Conservation (phyloP, 306 rosid genomes). For the Rosa lucieae region DNA sequence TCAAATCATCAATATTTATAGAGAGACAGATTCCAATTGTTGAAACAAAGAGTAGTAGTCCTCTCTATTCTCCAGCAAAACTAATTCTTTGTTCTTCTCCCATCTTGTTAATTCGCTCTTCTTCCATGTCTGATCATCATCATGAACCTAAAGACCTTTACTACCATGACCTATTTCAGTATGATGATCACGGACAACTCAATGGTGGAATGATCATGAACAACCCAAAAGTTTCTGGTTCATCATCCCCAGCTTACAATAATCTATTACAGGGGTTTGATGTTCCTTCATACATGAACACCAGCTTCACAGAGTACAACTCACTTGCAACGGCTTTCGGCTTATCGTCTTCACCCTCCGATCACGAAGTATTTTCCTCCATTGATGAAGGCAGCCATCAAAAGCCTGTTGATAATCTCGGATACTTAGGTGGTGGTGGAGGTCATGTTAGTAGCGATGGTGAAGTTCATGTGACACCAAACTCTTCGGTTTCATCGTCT, state of each 20-base stretch:
- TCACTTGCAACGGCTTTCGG: constrained; percentile 59
- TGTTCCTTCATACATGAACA: constrained; percentile 41
- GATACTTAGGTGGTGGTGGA: constrained; percentile 19
- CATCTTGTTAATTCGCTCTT: constrained; percentile 26
- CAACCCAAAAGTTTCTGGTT: constrained; percentile 22
- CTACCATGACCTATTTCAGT: constrained; percentile 48
- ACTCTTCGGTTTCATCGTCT: constrained; percentile 66
- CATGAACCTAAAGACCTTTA: constrained; percentile 41
- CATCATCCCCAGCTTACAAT: constrained; percentile 25
- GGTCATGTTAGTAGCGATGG: constrained; percentile 13
- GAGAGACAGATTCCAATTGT: constrained; percentile 21
- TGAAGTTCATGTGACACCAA: constrained; percentile 48
- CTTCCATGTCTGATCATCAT: constrained; percentile 57
- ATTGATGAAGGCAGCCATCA: constrained; percentile 35
- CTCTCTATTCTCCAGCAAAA: background rate
- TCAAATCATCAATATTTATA: constrained; percentile 26
- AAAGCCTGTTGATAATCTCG: constrained; percentile 25
- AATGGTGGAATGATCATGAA: constrained; percentile 6
- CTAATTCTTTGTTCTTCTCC: background rate
- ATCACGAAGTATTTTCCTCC: constrained; percentile 47
- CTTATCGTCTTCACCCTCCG: constrained; percentile 60
- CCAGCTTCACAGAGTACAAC: constrained; percentile 51
- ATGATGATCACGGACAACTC: constrained; percentile 36
- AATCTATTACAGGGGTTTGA: constrained; percentile 41
- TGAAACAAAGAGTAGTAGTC: constrained; percentile 14